phyloP scores from a whole-genome alignment of 148 eudicot genomes.

The Talinum fruticosum region DNA sequence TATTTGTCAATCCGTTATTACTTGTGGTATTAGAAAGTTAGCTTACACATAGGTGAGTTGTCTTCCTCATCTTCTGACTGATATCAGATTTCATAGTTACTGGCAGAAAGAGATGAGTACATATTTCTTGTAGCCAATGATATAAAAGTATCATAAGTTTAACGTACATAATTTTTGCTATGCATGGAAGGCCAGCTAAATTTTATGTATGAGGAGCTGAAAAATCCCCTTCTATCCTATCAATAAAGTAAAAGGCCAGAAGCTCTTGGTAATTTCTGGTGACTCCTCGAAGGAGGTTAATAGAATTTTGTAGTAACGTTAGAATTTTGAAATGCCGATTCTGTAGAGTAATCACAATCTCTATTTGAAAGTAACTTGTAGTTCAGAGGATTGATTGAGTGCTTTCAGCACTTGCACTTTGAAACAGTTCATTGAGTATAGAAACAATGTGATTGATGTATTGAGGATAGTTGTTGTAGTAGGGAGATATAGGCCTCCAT shows the following conservation, averaged over 20 bases:
- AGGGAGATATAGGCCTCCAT: neutral
- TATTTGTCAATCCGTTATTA: neutral
- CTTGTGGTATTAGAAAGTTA: neutral
- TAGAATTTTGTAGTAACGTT: neutral
- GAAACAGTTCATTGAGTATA: neutral
- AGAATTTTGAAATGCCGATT: neutral
- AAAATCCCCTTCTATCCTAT: neutral
- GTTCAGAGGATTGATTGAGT: neutral
- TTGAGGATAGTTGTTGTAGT: neutral
- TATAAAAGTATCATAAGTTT: neutral
- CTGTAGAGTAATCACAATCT: neutral
- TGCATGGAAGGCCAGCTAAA: neutral
- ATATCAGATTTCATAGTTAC: neutral
- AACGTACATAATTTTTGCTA: neutral
- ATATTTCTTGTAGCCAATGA: neutral
- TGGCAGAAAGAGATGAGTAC: neutral
- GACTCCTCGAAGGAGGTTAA: neutral
- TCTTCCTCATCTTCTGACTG: neutral
- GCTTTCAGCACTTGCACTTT: neutral
- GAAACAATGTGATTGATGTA: neutral
- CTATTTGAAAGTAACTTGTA: neutral
- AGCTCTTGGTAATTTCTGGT: neutral
- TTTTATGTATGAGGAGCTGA: constrained; percentile 1
- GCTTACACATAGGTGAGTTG: neutral
- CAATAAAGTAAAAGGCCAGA: neutral